A percentile compares a stretch with the other conserved stretches of the same genome.
Evolutionary conservation across 768 basidiomycete species (phyloP).

Genomic region (Kockovaella imperatae): DNA sequence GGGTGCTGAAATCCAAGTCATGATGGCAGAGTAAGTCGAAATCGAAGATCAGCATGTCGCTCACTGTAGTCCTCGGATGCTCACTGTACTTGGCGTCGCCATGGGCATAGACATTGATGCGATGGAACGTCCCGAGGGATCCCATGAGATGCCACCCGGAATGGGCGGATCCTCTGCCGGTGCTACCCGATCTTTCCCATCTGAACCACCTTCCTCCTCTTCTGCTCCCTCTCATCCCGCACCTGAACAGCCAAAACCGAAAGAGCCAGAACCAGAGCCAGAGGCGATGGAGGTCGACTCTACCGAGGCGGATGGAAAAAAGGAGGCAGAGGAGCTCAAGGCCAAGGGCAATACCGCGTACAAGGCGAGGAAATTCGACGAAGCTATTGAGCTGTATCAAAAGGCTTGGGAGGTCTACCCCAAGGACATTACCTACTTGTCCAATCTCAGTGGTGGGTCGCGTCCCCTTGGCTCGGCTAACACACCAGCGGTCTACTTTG

Average conservation of each 20-base stretch:
- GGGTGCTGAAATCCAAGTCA: conserved; percentile 45
- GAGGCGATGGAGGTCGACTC: conserved; percentile 57
- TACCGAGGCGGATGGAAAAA: conserved; percentile 66
- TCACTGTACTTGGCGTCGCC: conserved; percentile 69
- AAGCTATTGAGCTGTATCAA: conserved; percentile 66
- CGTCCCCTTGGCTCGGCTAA: background rate
- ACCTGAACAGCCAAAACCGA: conserved; percentile 42
- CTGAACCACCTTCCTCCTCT: conserved; percentile 39
- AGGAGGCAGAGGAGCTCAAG: conserved; percentile 71
- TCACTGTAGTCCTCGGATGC: conserved; percentile 89
- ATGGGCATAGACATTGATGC: conserved; percentile 91
- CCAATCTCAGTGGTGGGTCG: conserved; percentile 67
- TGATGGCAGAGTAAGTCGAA: conserved; percentile 70
- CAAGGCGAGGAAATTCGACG: conserved; percentile 73
- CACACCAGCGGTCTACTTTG: conserved; percentile 73
- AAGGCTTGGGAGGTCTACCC: conserved; percentile 91
- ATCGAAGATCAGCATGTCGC: no score
- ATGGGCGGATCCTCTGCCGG: conserved; percentile 31
- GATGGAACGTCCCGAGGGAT: conserved; percentile 73
- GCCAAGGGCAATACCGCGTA: conserved; percentile 69
- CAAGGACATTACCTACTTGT: conserved; percentile 86
- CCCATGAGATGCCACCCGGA: conserved; percentile 66
- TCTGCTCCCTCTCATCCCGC: conserved; percentile 47
- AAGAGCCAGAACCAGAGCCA: conserved; percentile 44
- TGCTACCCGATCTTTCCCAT: background rate